A percentile compares a stretch with the other conserved stretches of the same genome.
phyloP scores from a whole-genome alignment of 208 protist species.

The Trypanosoma mega region DNA sequence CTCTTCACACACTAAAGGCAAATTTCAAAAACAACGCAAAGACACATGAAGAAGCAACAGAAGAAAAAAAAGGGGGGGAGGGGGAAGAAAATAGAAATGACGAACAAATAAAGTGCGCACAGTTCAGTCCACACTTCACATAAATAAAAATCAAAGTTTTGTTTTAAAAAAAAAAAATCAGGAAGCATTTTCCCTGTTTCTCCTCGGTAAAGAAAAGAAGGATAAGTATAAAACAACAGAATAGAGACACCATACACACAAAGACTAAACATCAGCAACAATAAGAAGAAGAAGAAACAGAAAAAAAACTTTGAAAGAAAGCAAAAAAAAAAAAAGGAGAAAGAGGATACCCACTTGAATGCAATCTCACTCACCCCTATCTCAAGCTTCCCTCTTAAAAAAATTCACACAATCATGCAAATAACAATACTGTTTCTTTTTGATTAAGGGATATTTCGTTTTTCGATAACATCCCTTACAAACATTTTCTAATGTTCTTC shows the following conservation, averaged over 20 bases:
- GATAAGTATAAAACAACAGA: constrained; percentile 2
- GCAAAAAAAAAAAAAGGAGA: constrained; percentile 11
- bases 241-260: neutral
- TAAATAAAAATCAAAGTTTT: too few species aligned
- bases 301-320: neutral
- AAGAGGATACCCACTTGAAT: neutral
- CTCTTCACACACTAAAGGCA: neutral
- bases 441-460: too few species aligned
- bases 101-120: too few species aligned
- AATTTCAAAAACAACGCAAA: neutral
- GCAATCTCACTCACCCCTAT: neutral
- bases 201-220: too few species aligned
- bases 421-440: neutral
- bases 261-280: neutral
- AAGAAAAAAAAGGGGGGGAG: constrained; percentile 1
- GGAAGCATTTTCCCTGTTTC: too few species aligned
- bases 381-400: too few species aligned
- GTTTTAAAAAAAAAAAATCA: too few species aligned
- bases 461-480: too few species aligned
- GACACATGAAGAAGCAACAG: neutral
- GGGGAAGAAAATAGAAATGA: too few species aligned
- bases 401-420: neutral
- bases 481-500: too few species aligned
- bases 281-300: neutral
- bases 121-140: too few species aligned